Base-by-base conservation (phyloP, 208 protist species). In the Lotmaria passim region DNA sequence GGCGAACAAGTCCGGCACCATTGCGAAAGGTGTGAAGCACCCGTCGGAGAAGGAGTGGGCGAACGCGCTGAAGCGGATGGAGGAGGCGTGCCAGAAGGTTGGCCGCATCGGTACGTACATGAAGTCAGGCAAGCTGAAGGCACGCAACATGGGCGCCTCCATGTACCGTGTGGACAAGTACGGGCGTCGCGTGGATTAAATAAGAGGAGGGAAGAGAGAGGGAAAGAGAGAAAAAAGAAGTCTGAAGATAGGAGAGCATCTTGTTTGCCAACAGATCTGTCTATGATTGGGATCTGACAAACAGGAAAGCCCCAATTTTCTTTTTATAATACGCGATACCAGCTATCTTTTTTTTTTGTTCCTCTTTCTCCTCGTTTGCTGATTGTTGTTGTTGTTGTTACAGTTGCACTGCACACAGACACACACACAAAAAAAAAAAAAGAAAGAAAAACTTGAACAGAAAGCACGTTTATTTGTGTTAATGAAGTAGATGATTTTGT, bases 151-250 rank as follows among this genome's bases (percentile, higher is more conserved):
- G 19, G 92, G 92, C 2, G 59, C 84, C 14, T 85, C 84, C 7
- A 67, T 80, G 26, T 94, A 87, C 72, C 87, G 92, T 48, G 86
- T 91, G 12, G 92, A 97, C 59, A 95, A 95, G 78, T 97, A 93
- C 65, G 92, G 92, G 14, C 81, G 90, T 23, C 89, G 88, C 31
- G 82, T 94, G 3, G 85, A 87, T 12, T 95, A 83, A 75, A 19
- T n/a, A 19, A 23, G 41, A n/a, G 57, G 46, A 62, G 6, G 34
- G 3, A 48, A 31, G 64, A 26, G 23, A 72, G 43, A 73, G 59
- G 0, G 44, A 58, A 26, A 79, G 21, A n/a, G 19, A 44, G 56
- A 15, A 67, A 68, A 50, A 56, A 68, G 21, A 43, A 53, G 19
- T 44, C 59, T 7, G 26, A 58, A 61, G 11, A 23, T 0, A 6